Evolutionary conservation across 371 early-diverging fungal genomes (phyloP), one percentile per base, ranked within the genome.

Genomic region (Mucor irregularis): DNA sequence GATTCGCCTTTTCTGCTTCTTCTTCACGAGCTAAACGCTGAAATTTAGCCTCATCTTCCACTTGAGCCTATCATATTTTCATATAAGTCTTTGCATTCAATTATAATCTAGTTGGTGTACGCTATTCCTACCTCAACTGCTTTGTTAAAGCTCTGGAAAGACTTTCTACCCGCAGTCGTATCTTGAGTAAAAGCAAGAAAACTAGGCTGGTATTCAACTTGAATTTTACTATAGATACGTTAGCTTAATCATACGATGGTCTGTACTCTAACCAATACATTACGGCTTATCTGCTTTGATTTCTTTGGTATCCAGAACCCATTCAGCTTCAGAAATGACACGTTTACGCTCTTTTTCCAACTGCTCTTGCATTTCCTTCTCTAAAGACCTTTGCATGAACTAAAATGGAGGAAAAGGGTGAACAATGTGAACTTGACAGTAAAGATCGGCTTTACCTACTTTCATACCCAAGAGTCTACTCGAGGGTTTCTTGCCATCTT

Each of bases 371-470:
- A 42, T 38, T 48, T 68, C 67, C 22, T 68, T 74, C 37, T 82
- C 83, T 47, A 78, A 47, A 22, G 72, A 69, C 57, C 83, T 56
- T 73, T 82, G 83, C 83, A 82, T 82, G 61, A 82, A 82, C 80
- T 80, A 68, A 24, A 14, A 38, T 3, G 35, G 24, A 1, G 0
- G 31, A 6, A 5, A 30, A 19, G 24, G 26, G 6, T 5, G 26
- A 13, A 24, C 14, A 14, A 19, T 35, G 9, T 17, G 1, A 1
- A 10, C 2, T 9, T 49, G 14, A 34, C 11, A 11, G 14, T 21
- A 16, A 14, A 4, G 17, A 17, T 2, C 19, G 1, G n/a, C 9
- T 8, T 29, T 29, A 3, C 25, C 6, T 59, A 71, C 78, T 69
- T 78, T 78, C 78, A 78, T 78, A 45, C 71, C 68, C 17, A 78